Evolutionary conservation across 345 rosid genomes (phyloP).

Genomic region (Citrus reticulata): DNA sequence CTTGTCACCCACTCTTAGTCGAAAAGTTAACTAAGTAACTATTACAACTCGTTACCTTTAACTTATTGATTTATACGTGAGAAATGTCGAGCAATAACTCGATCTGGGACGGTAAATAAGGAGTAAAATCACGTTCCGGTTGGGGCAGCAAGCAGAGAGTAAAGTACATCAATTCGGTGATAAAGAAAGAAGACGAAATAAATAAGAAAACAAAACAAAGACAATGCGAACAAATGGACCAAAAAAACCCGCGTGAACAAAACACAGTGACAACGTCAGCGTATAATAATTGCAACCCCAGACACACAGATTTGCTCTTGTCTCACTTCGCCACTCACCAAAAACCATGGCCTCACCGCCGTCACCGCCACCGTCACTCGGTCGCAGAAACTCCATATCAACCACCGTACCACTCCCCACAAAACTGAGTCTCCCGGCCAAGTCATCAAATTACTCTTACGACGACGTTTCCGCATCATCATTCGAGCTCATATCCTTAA

Average conservation of each 20-base stretch:
- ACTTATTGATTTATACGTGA: too few relatives aligned
- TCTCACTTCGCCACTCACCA: background rate
- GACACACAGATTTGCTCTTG: background rate
- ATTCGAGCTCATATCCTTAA: conserved; percentile 36
- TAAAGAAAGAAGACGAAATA: background rate
- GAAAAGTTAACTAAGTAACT: too few relatives aligned
- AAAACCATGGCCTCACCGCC: conserved; percentile 3
- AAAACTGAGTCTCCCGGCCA: background rate
- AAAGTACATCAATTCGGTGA: background rate
- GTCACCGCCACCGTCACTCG: background rate
- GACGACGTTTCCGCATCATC: conserved; percentile 6
- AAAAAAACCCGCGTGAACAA: too few relatives aligned
- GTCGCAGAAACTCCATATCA: conserved; percentile 48
- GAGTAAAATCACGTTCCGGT: too few relatives aligned
- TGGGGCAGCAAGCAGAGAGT: too few relatives aligned
- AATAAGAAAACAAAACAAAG: background rate
- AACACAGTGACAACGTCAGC: too few relatives aligned
- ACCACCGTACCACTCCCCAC: conserved; percentile 18
- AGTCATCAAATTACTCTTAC: conserved; percentile 13
- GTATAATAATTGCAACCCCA: background rate
- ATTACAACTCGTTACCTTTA: too few relatives aligned
- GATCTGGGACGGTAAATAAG: too few relatives aligned
- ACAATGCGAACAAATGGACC: too few relatives aligned
- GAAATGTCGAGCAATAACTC: too few relatives aligned
- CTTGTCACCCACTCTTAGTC: too few relatives aligned